A percentile compares a stretch with the other conserved stretches of the same genome.
Evolutionary conservation across 768 basidiomycete species (phyloP).

Genomic region (Sistotremastrum niveocremeum): DNA sequence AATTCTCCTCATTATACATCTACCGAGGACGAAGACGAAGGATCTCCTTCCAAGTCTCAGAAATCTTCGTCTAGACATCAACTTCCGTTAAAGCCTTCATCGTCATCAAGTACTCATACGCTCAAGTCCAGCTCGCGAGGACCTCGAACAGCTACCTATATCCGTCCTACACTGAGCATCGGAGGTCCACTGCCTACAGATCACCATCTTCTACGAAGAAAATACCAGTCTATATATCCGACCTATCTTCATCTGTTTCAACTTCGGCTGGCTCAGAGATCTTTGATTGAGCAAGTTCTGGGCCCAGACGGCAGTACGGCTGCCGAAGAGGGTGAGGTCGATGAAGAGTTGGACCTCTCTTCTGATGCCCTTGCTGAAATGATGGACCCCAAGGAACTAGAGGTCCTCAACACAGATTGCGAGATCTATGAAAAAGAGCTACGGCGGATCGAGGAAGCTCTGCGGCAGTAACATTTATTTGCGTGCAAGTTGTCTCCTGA

Average conservation of each 20-base stretch:
- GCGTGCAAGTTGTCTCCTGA: too few species aligned
- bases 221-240: conserved; percentile 38
- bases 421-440: too few species aligned
- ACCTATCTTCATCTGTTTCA: conserved; percentile 36
- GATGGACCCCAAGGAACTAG: too few species aligned
- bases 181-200: conserved; percentile 29
- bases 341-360: conserved; percentile 35
- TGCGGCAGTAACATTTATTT: too few species aligned
- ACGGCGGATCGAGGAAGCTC: too few species aligned
- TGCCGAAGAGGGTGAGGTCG: conserved; percentile 30
- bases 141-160: conserved; percentile 3
- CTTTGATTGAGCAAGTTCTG: conserved; percentile 39
- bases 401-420: too few species aligned
- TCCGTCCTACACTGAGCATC: conserved; percentile 11
- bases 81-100: neutral
- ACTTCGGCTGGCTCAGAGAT: conserved; percentile 34
- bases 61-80: conserved; percentile 5
- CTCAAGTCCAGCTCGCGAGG: neutral
- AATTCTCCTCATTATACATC: conserved; percentile 53
- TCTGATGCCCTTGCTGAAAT: too few species aligned
- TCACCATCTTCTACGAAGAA: conserved; percentile 35
- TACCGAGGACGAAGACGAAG: conserved; percentile 41
- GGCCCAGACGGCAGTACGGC: conserved; percentile 21
- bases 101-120: too few species aligned
- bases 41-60: conserved; percentile 11